Percentiles rank a stretch among this genome's conserved stretches.
Evolutionary conservation across 306 rosid genomes (phyloP).

Genomic region (Fragaria nilgerrensis): DNA sequence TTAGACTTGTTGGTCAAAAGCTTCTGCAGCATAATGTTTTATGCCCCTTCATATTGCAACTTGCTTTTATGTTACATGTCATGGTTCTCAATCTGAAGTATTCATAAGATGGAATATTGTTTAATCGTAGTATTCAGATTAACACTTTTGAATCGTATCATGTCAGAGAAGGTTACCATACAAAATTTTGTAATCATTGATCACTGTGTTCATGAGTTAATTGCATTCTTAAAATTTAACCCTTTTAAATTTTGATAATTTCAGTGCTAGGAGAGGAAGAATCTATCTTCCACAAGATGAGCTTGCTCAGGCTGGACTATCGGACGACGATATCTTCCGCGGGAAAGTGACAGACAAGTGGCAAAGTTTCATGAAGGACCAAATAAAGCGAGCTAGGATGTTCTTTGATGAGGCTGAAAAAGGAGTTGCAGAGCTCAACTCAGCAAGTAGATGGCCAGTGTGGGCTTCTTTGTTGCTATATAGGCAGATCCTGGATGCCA

Average conservation of each 20-base stretch:
- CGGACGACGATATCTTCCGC: constrained; percentile 69
- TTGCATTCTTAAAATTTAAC: not conserved
- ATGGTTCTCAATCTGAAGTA: not conserved
- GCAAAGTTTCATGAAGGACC: constrained; percentile 86
- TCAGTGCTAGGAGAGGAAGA: constrained; percentile 93
- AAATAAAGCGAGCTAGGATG: constrained; percentile 84
- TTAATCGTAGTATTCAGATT: not conserved
- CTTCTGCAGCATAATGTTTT: not conserved
- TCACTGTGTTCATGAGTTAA: not conserved
- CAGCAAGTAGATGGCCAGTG: constrained; percentile 95
- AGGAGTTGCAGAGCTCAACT: constrained; percentile 70
- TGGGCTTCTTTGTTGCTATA: constrained; percentile 82
- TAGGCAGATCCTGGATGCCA: constrained; percentile 77
- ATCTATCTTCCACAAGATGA: constrained; percentile 94
- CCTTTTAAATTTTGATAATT: not conserved
- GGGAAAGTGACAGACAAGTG: constrained; percentile 82
- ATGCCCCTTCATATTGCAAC: not conserved
- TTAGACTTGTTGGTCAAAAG: not conserved
- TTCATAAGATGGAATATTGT: not conserved
- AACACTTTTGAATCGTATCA: not conserved
- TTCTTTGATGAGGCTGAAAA: constrained; percentile 91
- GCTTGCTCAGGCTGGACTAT: constrained; percentile 74
- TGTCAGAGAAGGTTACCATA: not conserved
- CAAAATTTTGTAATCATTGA: not conserved
- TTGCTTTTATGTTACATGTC: not conserved